phyloP scores from a whole-genome alignment of 2,329 filamentous ascomycete genomes.

The Dendryphion nanum region DNA sequence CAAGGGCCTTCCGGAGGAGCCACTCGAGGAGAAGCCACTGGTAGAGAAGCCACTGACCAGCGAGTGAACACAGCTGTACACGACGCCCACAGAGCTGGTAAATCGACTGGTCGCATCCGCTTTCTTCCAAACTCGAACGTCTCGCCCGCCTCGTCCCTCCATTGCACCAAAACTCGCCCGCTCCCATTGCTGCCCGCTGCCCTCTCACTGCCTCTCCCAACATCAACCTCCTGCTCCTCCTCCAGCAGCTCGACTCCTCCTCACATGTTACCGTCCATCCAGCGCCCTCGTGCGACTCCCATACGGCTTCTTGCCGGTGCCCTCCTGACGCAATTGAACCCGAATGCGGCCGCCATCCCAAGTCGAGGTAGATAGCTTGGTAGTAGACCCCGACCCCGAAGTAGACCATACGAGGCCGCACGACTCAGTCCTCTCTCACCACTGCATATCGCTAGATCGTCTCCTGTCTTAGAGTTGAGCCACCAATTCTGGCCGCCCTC shows the following conservation, averaged over 20 bases:
- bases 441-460: conserved; percentile 25
- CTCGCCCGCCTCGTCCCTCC: not conserved
- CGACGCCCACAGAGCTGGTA: too few species aligned
- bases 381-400: too few species aligned
- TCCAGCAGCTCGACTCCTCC: not conserved
- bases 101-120: not conserved
- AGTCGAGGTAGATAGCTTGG: too few species aligned
- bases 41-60: too few species aligned
- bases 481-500: conserved; percentile 14
- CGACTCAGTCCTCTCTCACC: conserved; percentile 22
- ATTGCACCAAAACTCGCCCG: too few species aligned
- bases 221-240: too few species aligned
- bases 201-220: too few species aligned
- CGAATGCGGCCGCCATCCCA: conserved; percentile 11
- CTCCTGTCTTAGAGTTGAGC: conserved; percentile 20
- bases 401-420: conserved; percentile 10
- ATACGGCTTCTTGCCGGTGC: conserved; percentile 1
- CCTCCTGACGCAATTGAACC: conserved; percentile 10
- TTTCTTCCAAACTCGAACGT: not conserved
- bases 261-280: conserved; percentile 5
- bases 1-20: too few species aligned
- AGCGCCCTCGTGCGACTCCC: not conserved
- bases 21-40: too few species aligned
- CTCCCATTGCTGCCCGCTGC: too few species aligned
- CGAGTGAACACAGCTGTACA: too few species aligned